Percentiles rank a stretch among this genome's conserved stretches.
Evolutionary conservation across 495 filamentous ascomycete genomes (phyloP).

Genomic region (Penicillium cataractarum): DNA sequence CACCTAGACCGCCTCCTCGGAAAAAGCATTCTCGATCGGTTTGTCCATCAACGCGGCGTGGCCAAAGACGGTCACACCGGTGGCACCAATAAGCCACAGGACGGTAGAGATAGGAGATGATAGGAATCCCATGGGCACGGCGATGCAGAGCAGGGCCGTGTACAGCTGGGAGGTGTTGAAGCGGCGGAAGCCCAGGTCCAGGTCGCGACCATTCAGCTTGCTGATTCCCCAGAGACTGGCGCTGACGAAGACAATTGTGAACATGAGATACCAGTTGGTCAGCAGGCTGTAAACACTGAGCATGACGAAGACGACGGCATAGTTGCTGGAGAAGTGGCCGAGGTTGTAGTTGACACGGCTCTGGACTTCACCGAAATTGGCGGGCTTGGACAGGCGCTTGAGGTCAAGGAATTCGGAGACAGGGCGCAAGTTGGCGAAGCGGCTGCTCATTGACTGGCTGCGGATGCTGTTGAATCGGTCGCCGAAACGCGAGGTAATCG

Average conservation of each 20-base stretch:
- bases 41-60: slow-evolving; percentile 97
- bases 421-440: slow-evolving; percentile 92
- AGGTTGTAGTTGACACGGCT: slow-evolving; percentile 97
- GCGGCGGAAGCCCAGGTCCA: slow-evolving; percentile 79
- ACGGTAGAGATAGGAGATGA: slow-evolving; percentile 79
- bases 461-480: slow-evolving; percentile 78
- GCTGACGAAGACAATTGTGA: slow-evolving; percentile 85
- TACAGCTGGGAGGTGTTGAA: slow-evolving; percentile 95
- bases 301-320: slow-evolving; percentile 90
- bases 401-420: slow-evolving; percentile 93
- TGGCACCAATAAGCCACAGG: slow-evolving; percentile 95
- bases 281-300: slow-evolving; percentile 93
- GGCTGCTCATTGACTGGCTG: slow-evolving; percentile 71
- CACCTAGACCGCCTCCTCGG: slow-evolving; percentile 99
- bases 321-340: slow-evolving; percentile 97
- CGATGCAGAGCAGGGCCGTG: slow-evolving; percentile 78
- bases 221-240: slow-evolving; percentile 88
- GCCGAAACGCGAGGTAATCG: slow-evolving; percentile 83
- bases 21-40: slow-evolving; percentile 99
- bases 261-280: slow-evolving; percentile 79
- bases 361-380: slow-evolving; percentile 87
- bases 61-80: slow-evolving; percentile 87
- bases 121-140: slow-evolving; percentile 79
- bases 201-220: slow-evolving; percentile 81
- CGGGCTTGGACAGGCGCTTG: slow-evolving; percentile 92